These are phyloP conservation scores for Prunus mira DNA, from an alignment of 306 rosid genomes.

Conservation along the genomic window DNA sequence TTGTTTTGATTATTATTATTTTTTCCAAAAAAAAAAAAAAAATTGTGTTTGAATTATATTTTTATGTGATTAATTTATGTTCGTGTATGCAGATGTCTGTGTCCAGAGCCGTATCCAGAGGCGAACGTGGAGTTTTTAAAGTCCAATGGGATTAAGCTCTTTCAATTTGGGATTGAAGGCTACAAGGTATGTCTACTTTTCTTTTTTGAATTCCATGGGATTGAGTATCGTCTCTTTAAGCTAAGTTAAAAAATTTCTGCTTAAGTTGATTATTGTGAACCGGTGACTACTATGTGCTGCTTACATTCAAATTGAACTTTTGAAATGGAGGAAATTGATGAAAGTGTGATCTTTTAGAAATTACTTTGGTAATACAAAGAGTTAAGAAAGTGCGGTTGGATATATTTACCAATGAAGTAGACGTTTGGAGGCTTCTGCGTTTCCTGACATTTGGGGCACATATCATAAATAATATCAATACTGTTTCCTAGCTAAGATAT, in stretches of 20 bases:
- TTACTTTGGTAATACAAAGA: too few species aligned
- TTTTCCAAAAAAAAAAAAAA: neutral
- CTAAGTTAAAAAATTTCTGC: neutral
- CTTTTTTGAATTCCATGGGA: neutral
- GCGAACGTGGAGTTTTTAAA: slow-evolving; percentile 80
- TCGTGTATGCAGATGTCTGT: slow-evolving; percentile 61
- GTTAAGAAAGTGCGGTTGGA: too few species aligned
- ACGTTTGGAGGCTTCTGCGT: neutral
- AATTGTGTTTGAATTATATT: neutral
- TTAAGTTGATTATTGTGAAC: neutral
- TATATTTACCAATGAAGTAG: neutral
- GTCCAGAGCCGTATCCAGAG: slow-evolving; percentile 94
- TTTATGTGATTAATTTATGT: neutral
- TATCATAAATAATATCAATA: neutral
- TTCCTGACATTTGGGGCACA: neutral
- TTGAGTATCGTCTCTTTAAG: neutral
- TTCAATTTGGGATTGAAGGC: slow-evolving; percentile 95
- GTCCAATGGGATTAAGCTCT: slow-evolving; percentile 75
- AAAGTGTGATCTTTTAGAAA: neutral
- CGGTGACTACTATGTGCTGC: neutral
- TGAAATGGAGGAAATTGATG: neutral
- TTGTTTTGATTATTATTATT: neutral
- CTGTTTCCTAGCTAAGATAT: neutral
- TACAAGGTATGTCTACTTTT: slow-evolving; percentile 52
- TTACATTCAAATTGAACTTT: neutral